Base-by-base conservation (phyloP, 768 basidiomycete genomes). In the Termitomyces sp. region DNA sequence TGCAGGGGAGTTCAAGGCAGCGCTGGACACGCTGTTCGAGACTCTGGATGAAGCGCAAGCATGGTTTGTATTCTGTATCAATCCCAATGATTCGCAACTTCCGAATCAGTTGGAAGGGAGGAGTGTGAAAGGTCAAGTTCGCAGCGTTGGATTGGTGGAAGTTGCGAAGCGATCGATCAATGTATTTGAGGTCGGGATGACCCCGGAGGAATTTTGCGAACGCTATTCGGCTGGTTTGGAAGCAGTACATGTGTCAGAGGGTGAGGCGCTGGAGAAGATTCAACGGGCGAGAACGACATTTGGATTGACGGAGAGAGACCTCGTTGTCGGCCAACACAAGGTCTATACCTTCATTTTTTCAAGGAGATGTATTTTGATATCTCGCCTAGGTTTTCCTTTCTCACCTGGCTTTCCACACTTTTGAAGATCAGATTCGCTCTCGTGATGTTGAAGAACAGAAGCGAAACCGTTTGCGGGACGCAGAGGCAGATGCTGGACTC, bases 81-180 rank as follows among this genome's bases (percentile, higher is more conserved):
- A 90, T 68, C 94, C 95, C 4, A 99, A 98, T 67, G 94, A 98
- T 72, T 87, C 92, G 25, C 96, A 96, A 66, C 73, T 98, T 19
- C 94, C 95, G 39, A 92, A 94, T 67, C 95, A 98, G 68, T 75
- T 98, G 52, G 96, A 98, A 74, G 90, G 91, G 11, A 79, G 94
- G 44, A 86, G 88, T 40, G 88, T 98, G 48, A 96, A 94, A 69
- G 90, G 91, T 0, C 96, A 98, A 72, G 87, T 98, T 37, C 79
- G 90, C 49, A 88, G 89, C 55, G 66, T 87, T 25, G 91, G 94
- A 0, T 64, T 98, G 63, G 73, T 86, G 2, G 91, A 93, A 72
- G 80, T 98, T 59, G 83, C 89, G 6, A 82, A 79, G 66, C 72
- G 89, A 46, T 81, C 78, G 54, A 76, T 76, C 32, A 83, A 79